Conservation (phyloP, 441 rosid genomes). For the Aquilaria agallochum region DNA sequence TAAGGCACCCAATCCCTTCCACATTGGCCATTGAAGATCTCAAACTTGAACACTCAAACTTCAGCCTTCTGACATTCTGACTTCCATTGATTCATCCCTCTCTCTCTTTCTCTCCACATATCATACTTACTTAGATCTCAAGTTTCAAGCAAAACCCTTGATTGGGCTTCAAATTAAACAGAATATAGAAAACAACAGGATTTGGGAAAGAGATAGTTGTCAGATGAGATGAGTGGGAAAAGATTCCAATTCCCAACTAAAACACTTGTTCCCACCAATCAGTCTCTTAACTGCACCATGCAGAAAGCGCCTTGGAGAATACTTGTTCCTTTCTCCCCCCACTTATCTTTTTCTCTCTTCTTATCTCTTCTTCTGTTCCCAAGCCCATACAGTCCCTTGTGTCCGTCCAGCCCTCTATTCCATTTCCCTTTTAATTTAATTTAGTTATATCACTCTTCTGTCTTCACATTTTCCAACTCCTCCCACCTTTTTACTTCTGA, state of each 20-base stretch:
- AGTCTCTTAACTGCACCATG: conserved; percentile 34
- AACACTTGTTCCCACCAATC: conserved; percentile 45
- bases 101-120: conserved; percentile 6
- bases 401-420: conserved; percentile 14
- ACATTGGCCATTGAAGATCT: conserved; percentile 26
- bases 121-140: too few relatives aligned
- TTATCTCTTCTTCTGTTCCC: conserved; percentile 77
- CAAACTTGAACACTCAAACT: conserved; percentile 23
- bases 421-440: conserved; percentile 11
- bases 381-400: conserved; percentile 62
- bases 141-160: not conserved
- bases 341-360: conserved; percentile 32
- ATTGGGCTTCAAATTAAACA: not conserved
- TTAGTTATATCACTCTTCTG: conserved; percentile 30
- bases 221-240: conserved; percentile 10
- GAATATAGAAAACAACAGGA: not conserved
- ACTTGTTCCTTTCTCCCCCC: conserved; percentile 12
- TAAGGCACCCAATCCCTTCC: conserved; percentile 23
- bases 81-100: not conserved
- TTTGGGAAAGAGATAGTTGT: conserved; percentile 17
- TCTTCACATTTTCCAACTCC: conserved; percentile 55
- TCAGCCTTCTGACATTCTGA: conserved; percentile 21
- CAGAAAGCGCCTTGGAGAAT: conserved; percentile 23
- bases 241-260: conserved; percentile 45
- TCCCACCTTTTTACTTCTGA: conserved; percentile 20